Percentiles rank a stretch among this genome's conserved stretches.
These are phyloP conservation scores for Domatiomyces catenatus DNA, from an alignment of 2,329 filamentous ascomycete genomes.

Conservation along the genomic window DNA sequence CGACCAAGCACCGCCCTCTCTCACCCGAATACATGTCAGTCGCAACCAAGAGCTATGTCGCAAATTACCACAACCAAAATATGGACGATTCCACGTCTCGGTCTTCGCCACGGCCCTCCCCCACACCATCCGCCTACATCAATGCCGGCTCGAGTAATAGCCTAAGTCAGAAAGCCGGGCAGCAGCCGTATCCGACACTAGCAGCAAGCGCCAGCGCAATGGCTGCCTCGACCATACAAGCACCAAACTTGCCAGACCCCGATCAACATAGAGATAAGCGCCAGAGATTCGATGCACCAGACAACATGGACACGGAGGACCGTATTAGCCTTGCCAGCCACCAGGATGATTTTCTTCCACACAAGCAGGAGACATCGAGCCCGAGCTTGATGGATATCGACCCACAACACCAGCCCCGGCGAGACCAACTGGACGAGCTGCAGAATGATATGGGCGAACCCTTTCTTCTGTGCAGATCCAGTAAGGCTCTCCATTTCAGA, in stretches of 20 bases:
- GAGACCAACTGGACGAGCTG: slow-evolving; percentile 26
- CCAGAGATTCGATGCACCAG: slow-evolving; percentile 7
- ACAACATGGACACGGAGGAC: slow-evolving; percentile 12
- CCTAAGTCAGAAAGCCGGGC: slow-evolving; percentile 7
- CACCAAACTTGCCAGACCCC: slow-evolving; percentile 22
- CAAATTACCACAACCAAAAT: slow-evolving; percentile 28
- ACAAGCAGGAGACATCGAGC: slow-evolving; percentile 3
- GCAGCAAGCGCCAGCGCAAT: neutral
- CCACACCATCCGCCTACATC: neutral
- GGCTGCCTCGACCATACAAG: slow-evolving; percentile 9
- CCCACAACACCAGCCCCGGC: neutral
- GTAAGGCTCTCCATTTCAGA: slow-evolving; percentile 31
- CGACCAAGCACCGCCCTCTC: slow-evolving; percentile 14
- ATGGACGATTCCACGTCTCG: slow-evolving; percentile 17
- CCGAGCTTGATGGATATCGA: neutral
- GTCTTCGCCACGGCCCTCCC: slow-evolving; percentile 28
- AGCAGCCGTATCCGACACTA: slow-evolving; percentile 3
- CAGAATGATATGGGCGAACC: slow-evolving; percentile 32
- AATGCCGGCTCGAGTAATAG: neutral
- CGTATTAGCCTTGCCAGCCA: neutral
- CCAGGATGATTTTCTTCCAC: slow-evolving; percentile 1
- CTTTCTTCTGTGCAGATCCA: slow-evolving; percentile 35
- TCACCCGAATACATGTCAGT: slow-evolving; percentile 36
- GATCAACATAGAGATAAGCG: slow-evolving; percentile 16
- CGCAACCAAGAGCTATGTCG: slow-evolving; percentile 34